Evolutionary conservation across 176 grass and related monocot genomes (phyloP).

Genomic region (Avena insularis): DNA sequence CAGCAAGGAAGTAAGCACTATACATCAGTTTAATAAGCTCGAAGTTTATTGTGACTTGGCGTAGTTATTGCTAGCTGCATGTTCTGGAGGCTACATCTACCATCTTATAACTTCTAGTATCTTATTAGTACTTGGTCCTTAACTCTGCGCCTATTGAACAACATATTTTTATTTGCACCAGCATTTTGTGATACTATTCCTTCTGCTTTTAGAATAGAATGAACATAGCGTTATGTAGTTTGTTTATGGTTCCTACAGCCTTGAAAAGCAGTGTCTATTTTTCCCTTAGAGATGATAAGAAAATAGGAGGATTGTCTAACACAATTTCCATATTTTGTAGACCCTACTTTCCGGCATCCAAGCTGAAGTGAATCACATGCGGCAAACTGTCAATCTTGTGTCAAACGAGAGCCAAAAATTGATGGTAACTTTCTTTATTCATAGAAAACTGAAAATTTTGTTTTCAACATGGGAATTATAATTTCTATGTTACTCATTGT

Average conservation of each 20-base stretch:
- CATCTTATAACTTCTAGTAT: conserved; percentile 19
- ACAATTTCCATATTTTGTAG: conserved; percentile 40
- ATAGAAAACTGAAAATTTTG: not conserved
- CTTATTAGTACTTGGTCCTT: not conserved
- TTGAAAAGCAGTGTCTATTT: not conserved
- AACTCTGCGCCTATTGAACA: not conserved
- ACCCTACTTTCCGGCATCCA: conserved; percentile 62
- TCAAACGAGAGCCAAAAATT: conserved; percentile 65
- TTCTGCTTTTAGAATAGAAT: not conserved
- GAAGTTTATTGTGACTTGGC: not conserved
- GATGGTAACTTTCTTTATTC: conserved; percentile 47
- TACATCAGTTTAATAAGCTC: not conserved
- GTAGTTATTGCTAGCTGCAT: not conserved
- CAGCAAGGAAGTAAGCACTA: conserved; percentile 54
- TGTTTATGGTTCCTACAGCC: not conserved
- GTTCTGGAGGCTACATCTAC: not conserved
- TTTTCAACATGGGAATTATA: not conserved
- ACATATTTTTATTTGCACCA: not conserved
- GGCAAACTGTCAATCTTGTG: conserved; percentile 66
- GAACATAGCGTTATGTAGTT: not conserved
- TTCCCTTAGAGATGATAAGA: not conserved
- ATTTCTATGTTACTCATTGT: not conserved
- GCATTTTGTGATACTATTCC: conserved; percentile 12
- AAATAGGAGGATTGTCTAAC: conserved; percentile 17
- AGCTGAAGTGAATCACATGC: conserved; percentile 60